A percentile compares a stretch with the other conserved stretches of the same genome.
Evolutionary conservation across 257 asterid species (phyloP).

Genomic region (Petunia axillaris): DNA sequence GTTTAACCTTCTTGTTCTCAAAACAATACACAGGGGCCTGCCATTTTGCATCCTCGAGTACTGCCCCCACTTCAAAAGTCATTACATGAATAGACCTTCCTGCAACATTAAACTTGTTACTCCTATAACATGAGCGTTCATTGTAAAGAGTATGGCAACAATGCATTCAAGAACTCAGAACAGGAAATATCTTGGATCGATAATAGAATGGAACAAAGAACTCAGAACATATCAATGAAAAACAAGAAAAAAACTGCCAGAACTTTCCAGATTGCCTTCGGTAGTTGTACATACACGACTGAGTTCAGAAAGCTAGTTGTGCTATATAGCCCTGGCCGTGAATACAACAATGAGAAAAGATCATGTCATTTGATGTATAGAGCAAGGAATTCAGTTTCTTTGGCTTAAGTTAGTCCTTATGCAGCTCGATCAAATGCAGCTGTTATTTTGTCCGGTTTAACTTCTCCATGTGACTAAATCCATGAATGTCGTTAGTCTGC

Average conservation of each 20-base stretch:
- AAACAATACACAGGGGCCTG: conserved; percentile 83
- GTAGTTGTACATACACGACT: background rate
- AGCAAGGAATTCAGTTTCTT: background rate
- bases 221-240: background rate
- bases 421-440: background rate
- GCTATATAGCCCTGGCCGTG: background rate
- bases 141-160: background rate
- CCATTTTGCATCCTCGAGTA: conserved; percentile 74
- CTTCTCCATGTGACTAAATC: background rate
- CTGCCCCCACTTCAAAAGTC: conserved; percentile 91
- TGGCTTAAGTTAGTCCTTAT: background rate
- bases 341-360: background rate
- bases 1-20: conserved; percentile 30
- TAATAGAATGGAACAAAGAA: background rate
- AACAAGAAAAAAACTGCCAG: background rate
- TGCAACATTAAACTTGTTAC: conserved; percentile 35
- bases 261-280: background rate
- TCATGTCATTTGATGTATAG: background rate
- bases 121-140: background rate
- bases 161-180: background rate
- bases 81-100: conserved; percentile 82
- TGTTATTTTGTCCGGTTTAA: background rate
- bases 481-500: background rate
- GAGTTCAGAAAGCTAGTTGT: conserved; percentile 13
- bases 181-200: background rate